A percentile compares a stretch with the other conserved stretches of the same genome.
Evolutionary conservation across 805 yeast species (phyloP).

Genomic region (Candida pini): DNA sequence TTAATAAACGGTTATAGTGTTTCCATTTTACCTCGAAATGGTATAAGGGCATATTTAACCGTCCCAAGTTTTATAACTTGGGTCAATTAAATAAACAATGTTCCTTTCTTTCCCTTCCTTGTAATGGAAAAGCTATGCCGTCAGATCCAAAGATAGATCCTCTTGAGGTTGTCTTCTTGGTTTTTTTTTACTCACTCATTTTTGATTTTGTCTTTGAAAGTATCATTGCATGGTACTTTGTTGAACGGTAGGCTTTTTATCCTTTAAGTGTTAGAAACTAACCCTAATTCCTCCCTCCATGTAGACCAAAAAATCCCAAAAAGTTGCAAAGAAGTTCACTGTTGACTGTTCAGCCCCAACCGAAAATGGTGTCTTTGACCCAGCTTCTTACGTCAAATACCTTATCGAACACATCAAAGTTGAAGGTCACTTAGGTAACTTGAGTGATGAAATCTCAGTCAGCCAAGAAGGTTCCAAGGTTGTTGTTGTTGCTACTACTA

Average conservation of each 20-base stretch:
- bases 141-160: slow-evolving; percentile 8
- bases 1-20: slow-evolving; percentile 25
- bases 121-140: slow-evolving; percentile 8
- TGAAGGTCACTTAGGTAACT: slow-evolving; percentile 93
- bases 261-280: slow-evolving; percentile 3
- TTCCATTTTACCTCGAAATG: slow-evolving; percentile 13
- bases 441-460: slow-evolving; percentile 90
- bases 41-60: slow-evolving; percentile 19
- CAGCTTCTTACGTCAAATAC: slow-evolving; percentile 96
- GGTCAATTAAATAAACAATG: too few relatives aligned
- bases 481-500: slow-evolving; percentile 82
- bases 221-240: too few relatives aligned
- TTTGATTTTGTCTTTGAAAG: slow-evolving; percentile 5
- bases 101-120: neutral
- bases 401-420: slow-evolving; percentile 99
- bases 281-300: slow-evolving; percentile 11
- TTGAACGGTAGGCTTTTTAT: slow-evolving; percentile 21
- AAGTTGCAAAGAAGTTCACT: slow-evolving; percentile 81
- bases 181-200: neutral
- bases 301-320: slow-evolving; percentile 70
- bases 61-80: too few relatives aligned
- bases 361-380: slow-evolving; percentile 96
- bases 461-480: slow-evolving; percentile 82
- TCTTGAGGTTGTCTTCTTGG: slow-evolving; percentile 5
- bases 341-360: slow-evolving; percentile 97